Evolutionary conservation across 2,329 filamentous ascomycete genomes (phyloP).

Genomic region (Leptosphaerulina australis): DNA sequence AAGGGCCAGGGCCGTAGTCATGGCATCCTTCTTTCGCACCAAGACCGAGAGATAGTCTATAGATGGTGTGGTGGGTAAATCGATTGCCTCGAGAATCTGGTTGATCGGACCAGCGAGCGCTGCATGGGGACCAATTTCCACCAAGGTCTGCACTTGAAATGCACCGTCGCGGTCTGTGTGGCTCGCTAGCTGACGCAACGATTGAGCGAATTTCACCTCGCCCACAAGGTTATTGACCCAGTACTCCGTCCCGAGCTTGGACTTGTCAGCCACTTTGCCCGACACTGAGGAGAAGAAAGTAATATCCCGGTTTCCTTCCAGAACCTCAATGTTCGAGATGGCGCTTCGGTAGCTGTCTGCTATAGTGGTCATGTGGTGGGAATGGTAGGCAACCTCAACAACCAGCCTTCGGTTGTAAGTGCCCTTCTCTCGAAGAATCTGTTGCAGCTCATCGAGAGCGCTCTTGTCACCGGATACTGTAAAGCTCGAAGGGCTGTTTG

Average conservation of each 20-base stretch:
- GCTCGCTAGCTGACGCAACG: conserved; percentile 12
- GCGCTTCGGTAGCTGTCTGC: conserved; percentile 20
- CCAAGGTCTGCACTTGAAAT: background rate
- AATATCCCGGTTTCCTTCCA: background rate
- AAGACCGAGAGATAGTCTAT: background rate
- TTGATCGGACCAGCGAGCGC: conserved; percentile 11
- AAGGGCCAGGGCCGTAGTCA: background rate
- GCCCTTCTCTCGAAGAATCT: conserved; percentile 41
- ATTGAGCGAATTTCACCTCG: conserved; percentile 21
- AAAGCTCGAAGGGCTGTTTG: conserved; percentile 51
- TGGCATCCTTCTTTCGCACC: background rate
- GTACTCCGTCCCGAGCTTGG: conserved; percentile 27
- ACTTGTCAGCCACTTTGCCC: conserved; percentile 6
- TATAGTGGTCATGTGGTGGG: conserved; percentile 30
- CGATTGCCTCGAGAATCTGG: background rate
- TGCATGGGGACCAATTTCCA: conserved; percentile 21
- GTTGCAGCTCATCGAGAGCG: conserved; percentile 44
- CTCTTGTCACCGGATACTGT: conserved; percentile 54
- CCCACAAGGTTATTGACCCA: conserved; percentile 36
- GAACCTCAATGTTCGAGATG: conserved; percentile 12
- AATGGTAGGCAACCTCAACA: conserved; percentile 37
- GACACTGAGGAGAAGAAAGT: conserved; percentile 28
- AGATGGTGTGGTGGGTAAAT: background rate
- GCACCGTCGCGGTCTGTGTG: conserved; percentile 1
- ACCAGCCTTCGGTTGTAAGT: conserved; percentile 49